Conservation (phyloP, 225 moss, liverwort and hornwort species). For the Climacium dendroides region DNA sequence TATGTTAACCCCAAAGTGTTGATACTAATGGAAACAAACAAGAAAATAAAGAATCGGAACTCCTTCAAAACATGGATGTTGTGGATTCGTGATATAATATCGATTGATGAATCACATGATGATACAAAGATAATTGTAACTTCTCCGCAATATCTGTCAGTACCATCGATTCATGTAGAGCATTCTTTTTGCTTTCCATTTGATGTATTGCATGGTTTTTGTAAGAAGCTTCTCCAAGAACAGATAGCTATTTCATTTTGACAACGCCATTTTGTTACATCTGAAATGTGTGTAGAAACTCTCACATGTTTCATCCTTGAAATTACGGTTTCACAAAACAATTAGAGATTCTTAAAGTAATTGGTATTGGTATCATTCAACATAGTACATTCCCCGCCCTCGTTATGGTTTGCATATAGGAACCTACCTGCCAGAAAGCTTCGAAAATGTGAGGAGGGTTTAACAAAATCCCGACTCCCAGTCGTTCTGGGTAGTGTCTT, state of each 20-base stretch:
- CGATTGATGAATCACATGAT: background rate
- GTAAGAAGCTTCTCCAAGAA: background rate
- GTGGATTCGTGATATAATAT: no score
- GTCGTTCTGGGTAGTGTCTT: slow-evolving; percentile 73
- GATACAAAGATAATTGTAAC: background rate
- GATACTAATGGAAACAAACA: no score
- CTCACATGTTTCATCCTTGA: background rate
- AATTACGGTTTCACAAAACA: background rate
- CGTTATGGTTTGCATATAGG: background rate
- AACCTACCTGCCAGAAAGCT: slow-evolving; percentile 65
- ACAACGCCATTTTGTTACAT: background rate
- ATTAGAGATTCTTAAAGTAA: background rate
- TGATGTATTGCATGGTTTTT: background rate
- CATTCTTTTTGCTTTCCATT: background rate
- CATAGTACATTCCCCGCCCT: background rate
- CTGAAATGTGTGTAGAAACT: background rate
- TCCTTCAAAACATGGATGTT: background rate
- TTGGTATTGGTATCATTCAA: background rate
- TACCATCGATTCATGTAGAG: background rate
- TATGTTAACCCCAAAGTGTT: no score
- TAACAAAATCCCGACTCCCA: slow-evolving; percentile 46
- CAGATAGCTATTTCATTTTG: background rate
- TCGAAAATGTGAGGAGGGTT: slow-evolving; percentile 84
- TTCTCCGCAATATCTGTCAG: background rate
- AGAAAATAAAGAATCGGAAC: background rate